Conservation (phyloP, 2,329 filamentous ascomycete species). For the Botrytis elliptica region DNA sequence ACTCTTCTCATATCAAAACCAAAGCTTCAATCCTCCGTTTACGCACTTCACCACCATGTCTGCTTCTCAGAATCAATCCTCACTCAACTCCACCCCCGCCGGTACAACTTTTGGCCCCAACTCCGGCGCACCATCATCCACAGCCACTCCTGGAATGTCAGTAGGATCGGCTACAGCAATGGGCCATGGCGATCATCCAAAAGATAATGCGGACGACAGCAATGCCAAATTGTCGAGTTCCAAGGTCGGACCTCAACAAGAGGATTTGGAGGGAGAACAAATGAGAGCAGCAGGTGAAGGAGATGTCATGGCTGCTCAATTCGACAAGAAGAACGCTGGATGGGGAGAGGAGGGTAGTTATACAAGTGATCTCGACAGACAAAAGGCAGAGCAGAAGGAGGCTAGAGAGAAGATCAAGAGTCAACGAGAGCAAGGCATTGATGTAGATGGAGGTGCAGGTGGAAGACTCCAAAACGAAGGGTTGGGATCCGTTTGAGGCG, state of each 20-base stretch:
- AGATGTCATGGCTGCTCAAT: constrained; percentile 37
- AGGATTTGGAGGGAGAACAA: constrained; percentile 39
- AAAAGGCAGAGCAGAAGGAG: constrained; percentile 39
- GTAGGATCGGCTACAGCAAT: constrained; percentile 36
- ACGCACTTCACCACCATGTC: constrained; percentile 34
- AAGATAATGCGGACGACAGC: constrained; percentile 36
- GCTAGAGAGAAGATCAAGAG: constrained; percentile 35
- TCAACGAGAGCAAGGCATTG: constrained; percentile 30
- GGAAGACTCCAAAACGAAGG: constrained; percentile 36
- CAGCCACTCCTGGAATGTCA: constrained; percentile 33
- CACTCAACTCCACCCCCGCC: constrained; percentile 27
- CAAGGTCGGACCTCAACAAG: constrained; percentile 35
- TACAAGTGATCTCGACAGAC: constrained; percentile 37
- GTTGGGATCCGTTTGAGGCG: constrained; percentile 30
- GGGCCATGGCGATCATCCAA: constrained; percentile 37
- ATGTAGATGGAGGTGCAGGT: constrained; percentile 38
- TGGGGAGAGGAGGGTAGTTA: constrained; percentile 38
- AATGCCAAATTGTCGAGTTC: constrained; percentile 32
- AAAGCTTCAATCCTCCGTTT: constrained; percentile 5
- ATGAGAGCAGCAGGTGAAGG: constrained; percentile 37
- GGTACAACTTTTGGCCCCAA: constrained; percentile 33
- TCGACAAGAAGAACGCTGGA: constrained; percentile 38
- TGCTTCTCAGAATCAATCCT: constrained; percentile 36
- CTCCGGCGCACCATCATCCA: constrained; percentile 25
- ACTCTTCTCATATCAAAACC: neutral